These are phyloP conservation scores for Fusarium sororula DNA, from an alignment of 2,329 filamentous ascomycete genomes.

Conservation along the genomic window DNA sequence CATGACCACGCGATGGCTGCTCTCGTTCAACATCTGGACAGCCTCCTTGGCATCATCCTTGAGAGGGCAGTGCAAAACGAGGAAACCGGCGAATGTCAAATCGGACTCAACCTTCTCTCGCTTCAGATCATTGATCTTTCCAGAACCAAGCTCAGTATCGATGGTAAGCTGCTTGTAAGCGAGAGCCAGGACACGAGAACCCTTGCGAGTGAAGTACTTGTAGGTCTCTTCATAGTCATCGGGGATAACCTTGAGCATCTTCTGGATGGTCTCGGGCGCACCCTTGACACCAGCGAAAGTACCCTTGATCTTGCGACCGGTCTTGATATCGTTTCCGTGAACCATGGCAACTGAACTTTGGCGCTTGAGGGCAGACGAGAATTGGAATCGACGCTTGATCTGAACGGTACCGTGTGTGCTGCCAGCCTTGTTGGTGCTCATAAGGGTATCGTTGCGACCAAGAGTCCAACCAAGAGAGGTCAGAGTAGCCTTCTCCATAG, in stretches of 20 bases:
- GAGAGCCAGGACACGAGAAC: slow-evolving; percentile 90
- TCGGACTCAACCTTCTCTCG: slow-evolving; percentile 89
- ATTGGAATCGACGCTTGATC: slow-evolving; percentile 96
- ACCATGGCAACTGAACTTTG: slow-evolving; percentile 94
- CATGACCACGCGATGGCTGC: slow-evolving; percentile 98
- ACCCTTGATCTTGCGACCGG: slow-evolving; percentile 78
- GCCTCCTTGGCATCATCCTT: slow-evolving; percentile 96
- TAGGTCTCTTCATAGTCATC: slow-evolving; percentile 95
- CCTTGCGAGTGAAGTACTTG: slow-evolving; percentile 97
- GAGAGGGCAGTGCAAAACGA: slow-evolving; percentile 93
- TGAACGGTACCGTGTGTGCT: slow-evolving; percentile 76
- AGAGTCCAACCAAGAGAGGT: slow-evolving; percentile 89
- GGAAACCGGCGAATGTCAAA: slow-evolving; percentile 90
- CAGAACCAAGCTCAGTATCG: slow-evolving; percentile 82
- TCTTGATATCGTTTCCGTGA: slow-evolving; percentile 73
- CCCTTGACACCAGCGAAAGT: slow-evolving; percentile 97
- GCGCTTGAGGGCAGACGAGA: slow-evolving; percentile 94
- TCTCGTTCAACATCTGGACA: slow-evolving; percentile 97
- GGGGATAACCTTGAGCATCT: slow-evolving; percentile 86
- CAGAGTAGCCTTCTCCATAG: slow-evolving; percentile 98
- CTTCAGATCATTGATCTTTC: slow-evolving; percentile 91
- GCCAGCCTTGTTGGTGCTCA: slow-evolving; percentile 60
- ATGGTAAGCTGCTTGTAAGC: slow-evolving; percentile 91
- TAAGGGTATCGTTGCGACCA: slow-evolving; percentile 87
- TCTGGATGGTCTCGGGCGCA: slow-evolving; percentile 94